These are phyloP conservation scores for Hypoxylon sp. DNA, from an alignment of 2,329 filamentous ascomycete genomes.

Conservation along the genomic window DNA sequence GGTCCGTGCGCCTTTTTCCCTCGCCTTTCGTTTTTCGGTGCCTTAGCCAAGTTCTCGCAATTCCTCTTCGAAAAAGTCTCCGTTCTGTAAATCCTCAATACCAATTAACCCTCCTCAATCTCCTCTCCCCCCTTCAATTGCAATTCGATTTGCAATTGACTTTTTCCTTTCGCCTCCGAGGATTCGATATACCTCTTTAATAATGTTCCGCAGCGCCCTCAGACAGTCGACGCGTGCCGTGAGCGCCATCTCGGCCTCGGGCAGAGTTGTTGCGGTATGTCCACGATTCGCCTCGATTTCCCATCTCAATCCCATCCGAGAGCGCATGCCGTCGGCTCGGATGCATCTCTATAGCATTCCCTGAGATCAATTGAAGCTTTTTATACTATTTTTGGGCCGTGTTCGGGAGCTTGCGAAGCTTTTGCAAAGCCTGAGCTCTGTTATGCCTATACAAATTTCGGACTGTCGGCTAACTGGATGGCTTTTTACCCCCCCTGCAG, in stretches of 20 bases:
- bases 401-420: conserved; percentile 51
- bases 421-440: conserved; percentile 41
- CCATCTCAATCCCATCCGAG: conserved; percentile 57
- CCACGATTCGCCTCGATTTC: conserved; percentile 47
- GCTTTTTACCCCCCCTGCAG: conserved; percentile 67
- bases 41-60: conserved; percentile 30
- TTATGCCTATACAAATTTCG: conserved; percentile 49
- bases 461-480: conserved; percentile 62
- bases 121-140: conserved; percentile 66
- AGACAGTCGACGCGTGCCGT: conserved; percentile 95
- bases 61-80: conserved; percentile 44
- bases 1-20: conserved; percentile 28
- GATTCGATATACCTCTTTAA: conserved; percentile 62
- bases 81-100: conserved; percentile 39
- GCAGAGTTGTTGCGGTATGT: conserved; percentile 96
- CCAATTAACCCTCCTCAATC: conserved; percentile 58
- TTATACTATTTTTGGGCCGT: conserved; percentile 37
- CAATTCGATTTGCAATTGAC: conserved; percentile 74
- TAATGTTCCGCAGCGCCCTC: conserved; percentile 99
- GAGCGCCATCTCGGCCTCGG: conserved; percentile 89
- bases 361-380: conserved; percentile 52
- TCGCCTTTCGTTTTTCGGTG: conserved; percentile 24
- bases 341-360: conserved; percentile 42
- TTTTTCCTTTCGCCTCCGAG: conserved; percentile 57
- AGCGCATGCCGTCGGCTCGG: conserved; percentile 50